Percentiles rank a stretch among this genome's conserved stretches.
Conservation (phyloP, 495 filamentous ascomycete species). For the Aspergillus indologenus region DNA sequence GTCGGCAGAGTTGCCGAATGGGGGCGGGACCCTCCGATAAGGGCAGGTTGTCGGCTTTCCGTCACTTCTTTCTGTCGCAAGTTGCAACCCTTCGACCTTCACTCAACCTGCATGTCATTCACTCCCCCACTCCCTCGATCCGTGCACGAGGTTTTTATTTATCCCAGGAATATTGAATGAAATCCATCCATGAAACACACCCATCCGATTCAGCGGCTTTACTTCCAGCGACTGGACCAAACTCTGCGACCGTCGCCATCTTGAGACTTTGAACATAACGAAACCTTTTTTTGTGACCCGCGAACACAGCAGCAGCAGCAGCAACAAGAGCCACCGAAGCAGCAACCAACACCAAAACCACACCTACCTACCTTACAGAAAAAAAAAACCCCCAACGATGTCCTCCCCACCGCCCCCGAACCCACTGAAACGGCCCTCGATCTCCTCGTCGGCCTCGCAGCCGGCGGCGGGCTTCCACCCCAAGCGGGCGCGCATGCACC, state of each 20-base stretch:
- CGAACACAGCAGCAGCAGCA: no score
- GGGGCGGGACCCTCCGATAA: conserved; percentile 15
- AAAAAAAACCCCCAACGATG: no score
- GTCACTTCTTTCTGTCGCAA: not conserved
- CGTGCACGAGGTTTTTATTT: not conserved
- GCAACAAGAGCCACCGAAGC: no score
- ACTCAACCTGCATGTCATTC: not conserved
- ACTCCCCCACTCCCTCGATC: not conserved
- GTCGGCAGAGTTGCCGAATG: conserved; percentile 6
- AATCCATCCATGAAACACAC: not conserved
- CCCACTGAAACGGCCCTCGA: conserved; percentile 44
- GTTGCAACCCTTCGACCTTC: not conserved
- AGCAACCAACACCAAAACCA: not conserved
- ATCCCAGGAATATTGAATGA: no score
- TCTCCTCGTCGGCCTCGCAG: conserved; percentile 39
- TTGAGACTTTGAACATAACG: no score
- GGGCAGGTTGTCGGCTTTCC: conserved; percentile 1
- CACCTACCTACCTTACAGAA: not conserved
- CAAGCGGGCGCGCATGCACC: conserved; percentile 55
- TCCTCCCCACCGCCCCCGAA: conserved; percentile 44
- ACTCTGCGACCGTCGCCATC: no score
- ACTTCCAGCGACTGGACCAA: no score
- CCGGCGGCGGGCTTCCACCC: conserved; percentile 28
- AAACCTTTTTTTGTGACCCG: no score
- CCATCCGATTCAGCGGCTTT: no score